Evolutionary conservation across 306 rosid genomes (phyloP).

Genomic region (Coriaria nepalensis): DNA sequence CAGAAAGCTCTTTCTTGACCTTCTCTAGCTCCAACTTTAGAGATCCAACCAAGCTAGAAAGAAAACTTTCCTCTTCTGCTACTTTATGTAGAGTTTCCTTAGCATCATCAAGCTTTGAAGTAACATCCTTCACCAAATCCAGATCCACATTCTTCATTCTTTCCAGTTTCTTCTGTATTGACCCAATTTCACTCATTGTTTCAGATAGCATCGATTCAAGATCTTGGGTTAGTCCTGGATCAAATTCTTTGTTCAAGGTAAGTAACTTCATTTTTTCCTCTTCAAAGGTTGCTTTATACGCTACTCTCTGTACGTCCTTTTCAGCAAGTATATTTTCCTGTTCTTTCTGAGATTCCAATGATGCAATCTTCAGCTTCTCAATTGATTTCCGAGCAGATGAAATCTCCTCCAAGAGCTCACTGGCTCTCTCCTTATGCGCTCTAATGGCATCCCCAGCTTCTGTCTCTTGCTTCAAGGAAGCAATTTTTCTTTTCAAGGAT

Average conservation of each 20-base stretch:
- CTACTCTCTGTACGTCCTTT: conserved; percentile 58
- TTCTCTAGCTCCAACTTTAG: conserved; percentile 78
- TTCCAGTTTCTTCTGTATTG: conserved; percentile 66
- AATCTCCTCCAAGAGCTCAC: conserved; percentile 70
- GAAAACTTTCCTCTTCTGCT: conserved; percentile 81
- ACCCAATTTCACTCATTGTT: conserved; percentile 45
- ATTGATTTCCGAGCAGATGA: conserved; percentile 56
- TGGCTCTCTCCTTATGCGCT: conserved; percentile 42
- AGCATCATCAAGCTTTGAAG: conserved; percentile 76
- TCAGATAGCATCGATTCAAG: conserved; percentile 57
- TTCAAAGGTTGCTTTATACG: conserved; percentile 55
- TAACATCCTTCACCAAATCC: conserved; percentile 56
- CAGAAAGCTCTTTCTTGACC: conserved; percentile 72
- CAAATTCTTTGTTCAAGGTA: conserved; percentile 38
- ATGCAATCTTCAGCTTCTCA: conserved; percentile 60
- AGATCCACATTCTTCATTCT: conserved; percentile 53
- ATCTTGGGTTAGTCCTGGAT: conserved; percentile 49
- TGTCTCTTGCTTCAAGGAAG: conserved; percentile 44
- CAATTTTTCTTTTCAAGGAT: conserved; percentile 39
- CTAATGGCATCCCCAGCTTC: conserved; percentile 55
- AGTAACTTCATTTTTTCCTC: conserved; percentile 45
- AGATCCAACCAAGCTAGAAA: conserved; percentile 52
- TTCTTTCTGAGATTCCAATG: conserved; percentile 51
- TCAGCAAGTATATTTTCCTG: conserved; percentile 51
- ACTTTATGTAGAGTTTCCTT: conserved; percentile 75